These are phyloP conservation scores for Penstemon eatonii DNA, from an alignment of 257 asterid genomes.

Conservation along the genomic window DNA sequence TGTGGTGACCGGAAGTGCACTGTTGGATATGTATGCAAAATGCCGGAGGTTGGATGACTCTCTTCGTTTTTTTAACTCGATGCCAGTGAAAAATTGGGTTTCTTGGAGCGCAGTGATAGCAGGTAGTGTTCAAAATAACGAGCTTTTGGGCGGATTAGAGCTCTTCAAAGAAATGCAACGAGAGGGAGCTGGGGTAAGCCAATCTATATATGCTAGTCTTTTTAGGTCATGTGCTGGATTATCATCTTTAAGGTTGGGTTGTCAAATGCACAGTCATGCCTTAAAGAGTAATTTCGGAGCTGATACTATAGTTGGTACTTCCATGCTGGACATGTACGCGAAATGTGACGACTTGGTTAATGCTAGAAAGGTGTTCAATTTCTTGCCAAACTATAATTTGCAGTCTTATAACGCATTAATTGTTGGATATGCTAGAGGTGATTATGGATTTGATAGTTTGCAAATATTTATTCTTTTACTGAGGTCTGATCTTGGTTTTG, in stretches of 20 bases:
- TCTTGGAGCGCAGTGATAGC: constrained; percentile 91
- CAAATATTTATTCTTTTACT: constrained; percentile 51
- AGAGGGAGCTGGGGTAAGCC: constrained; percentile 69
- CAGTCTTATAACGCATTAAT: constrained; percentile 83
- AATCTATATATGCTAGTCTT: constrained; percentile 77
- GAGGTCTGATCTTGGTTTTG: constrained; percentile 62
- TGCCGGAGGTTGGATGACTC: constrained; percentile 71
- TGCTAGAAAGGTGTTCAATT: constrained; percentile 61
- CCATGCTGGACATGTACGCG: constrained; percentile 84
- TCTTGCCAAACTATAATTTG: constrained; percentile 55
- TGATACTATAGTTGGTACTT: constrained; percentile 74
- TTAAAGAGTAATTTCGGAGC: constrained; percentile 60
- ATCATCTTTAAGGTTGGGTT: constrained; percentile 51
- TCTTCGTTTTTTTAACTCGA: constrained; percentile 43
- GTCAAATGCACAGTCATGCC: constrained; percentile 77
- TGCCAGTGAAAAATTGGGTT: constrained; percentile 73
- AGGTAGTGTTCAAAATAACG: constrained; percentile 62
- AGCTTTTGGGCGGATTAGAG: constrained; percentile 50
- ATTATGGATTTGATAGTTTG: constrained; percentile 60
- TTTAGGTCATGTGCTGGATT: constrained; percentile 76
- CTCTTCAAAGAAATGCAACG: constrained; percentile 73
- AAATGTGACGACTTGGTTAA: constrained; percentile 54
- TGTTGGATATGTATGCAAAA: constrained; percentile 85
- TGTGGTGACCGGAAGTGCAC: constrained; percentile 76
- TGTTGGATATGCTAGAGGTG: constrained; percentile 69